Conservation (phyloP, 2,329 filamentous ascomycete genomes). For the Nannizzia gypsea region DNA sequence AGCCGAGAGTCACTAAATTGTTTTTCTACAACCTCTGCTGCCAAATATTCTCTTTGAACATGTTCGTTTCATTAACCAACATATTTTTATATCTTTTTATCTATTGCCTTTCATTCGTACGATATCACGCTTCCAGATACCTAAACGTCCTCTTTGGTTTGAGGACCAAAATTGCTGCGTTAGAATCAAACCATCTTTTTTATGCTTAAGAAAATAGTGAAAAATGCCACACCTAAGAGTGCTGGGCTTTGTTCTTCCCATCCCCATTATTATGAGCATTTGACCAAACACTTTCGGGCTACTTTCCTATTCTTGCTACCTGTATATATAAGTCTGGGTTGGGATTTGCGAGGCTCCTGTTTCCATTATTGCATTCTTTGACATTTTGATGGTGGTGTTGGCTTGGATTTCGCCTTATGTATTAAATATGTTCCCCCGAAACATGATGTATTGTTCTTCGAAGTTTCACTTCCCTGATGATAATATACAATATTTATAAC, state of each 20-base stretch:
- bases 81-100: background rate
- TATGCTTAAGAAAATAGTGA: background rate
- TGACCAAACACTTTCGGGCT: background rate
- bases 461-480: background rate
- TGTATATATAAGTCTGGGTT: constrained; percentile 2
- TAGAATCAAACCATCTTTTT: background rate
- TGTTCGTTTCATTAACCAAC: constrained; percentile 10
- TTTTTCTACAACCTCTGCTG: background rate
- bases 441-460: background rate
- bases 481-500: background rate
- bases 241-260: background rate
- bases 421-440: background rate
- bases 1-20: constrained; percentile 28
- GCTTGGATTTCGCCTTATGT: background rate
- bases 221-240: background rate
- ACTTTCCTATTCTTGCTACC: background rate
- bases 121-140: background rate
- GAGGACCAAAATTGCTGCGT: background rate
- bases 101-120: background rate
- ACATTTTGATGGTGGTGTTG: background rate
- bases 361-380: background rate
- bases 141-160: background rate
- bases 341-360: background rate
- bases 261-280: background rate
- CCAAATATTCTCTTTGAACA: background rate